Evolutionary conservation across 1,284 basidiomycete genomes (phyloP).

Genomic region (Ustilago shanxiensis): DNA sequence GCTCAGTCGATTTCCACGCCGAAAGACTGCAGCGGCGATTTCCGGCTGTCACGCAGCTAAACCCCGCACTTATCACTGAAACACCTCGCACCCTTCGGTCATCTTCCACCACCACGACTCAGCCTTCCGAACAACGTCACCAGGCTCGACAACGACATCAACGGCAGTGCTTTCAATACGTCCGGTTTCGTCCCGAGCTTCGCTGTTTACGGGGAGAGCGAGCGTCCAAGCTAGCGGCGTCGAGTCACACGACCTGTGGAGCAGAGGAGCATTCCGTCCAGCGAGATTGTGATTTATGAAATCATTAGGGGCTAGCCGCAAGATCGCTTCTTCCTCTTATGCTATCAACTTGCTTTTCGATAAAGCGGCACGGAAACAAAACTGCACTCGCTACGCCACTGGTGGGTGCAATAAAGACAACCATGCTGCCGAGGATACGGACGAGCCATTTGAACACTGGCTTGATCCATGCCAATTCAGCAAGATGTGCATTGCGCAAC

Average conservation of each 20-base stretch:
- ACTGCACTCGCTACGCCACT: background rate
- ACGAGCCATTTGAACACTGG: background rate
- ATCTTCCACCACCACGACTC: background rate
- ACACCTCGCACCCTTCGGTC: background rate
- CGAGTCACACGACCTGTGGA: conserved; percentile 5
- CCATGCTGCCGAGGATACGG: conserved; percentile 14
- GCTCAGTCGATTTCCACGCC: background rate
- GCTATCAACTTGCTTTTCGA: background rate
- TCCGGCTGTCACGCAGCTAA: conserved; percentile 13
- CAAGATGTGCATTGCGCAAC: background rate
- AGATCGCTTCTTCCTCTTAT: background rate
- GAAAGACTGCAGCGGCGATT: conserved; percentile 2
- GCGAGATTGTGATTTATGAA: background rate
- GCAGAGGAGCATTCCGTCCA: background rate
- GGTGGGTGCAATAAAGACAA: background rate
- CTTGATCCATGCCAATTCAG: background rate
- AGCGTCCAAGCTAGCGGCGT: too few relatives aligned
- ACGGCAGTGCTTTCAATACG: too few relatives aligned
- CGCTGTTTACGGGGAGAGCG: too few relatives aligned
- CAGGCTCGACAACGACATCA: too few relatives aligned
- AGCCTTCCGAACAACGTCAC: too few relatives aligned
- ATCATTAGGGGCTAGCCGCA: background rate
- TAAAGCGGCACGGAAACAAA: background rate
- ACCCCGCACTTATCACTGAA: background rate
- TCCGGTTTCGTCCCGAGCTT: too few relatives aligned